Evolutionary conservation across 257 asterid species (phyloP), one percentile per base, ranked within the genome.

Genomic region (Nicotiana sylvestris): DNA sequence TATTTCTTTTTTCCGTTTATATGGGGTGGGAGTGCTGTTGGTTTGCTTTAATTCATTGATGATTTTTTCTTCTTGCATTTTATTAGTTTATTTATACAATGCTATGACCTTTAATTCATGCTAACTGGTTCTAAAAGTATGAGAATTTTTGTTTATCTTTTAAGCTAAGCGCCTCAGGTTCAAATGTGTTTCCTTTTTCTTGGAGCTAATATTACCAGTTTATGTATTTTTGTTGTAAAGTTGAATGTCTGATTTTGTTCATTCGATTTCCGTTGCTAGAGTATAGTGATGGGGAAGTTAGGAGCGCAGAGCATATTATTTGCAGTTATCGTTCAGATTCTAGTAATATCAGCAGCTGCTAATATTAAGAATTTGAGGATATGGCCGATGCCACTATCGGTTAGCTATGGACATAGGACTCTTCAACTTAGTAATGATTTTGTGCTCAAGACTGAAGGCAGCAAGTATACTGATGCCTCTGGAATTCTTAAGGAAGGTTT

Each of bases 301-400:
- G 60, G 77, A 64, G 49, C 83, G 27, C 81, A 58, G 12, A 81
- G 35, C 69, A 66, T 77, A n/a, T 78, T 86, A 82, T 76, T 87
- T 21, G 89, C 89, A 81, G 27, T 83, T 85, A 76, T 87, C 78
- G 78, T 85, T 17, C 85, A 78, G 62, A 33, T 88, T 84, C 62
- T 89, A 55, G 84, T 88, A 66, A 29, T 81, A 74, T 83, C 92
- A 78, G 90, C 86, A 46, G 89, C 69, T 78, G 90, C 82, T 85
- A 86, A 85, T 61, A 33, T 83, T 56, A 74, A 89, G 84, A 76
- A 82, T 39, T 69, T 92, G 87, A 87, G 92, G 43, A 86, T 95
- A 90, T 95, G 99, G 99, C 99, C 99, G 33, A 91, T 95, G 99
- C 99, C 99, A 13, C 85, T 68, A 66, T 90, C 94, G 1, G 97